These are phyloP conservation scores for Neopestalotiopsis rosae DNA, from an alignment of 2,329 filamentous ascomycete species.

Conservation along the genomic window DNA sequence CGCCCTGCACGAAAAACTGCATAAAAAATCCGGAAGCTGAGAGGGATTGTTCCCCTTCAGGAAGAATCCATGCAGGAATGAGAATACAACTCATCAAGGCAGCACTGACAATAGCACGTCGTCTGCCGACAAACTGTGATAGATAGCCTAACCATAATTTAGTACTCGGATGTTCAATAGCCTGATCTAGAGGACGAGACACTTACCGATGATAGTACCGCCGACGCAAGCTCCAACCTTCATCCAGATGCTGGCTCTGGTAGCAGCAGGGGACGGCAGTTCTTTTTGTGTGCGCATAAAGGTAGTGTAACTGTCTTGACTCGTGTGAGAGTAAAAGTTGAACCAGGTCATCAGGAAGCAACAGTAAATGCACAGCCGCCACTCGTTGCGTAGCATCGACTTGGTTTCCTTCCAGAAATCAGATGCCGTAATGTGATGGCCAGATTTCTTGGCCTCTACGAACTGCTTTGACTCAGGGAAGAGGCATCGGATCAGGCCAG, in stretches of 20 bases:
- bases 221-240: constrained; percentile 79
- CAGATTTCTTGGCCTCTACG: constrained; percentile 68
- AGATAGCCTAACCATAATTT: constrained; percentile 56
- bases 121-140: constrained; percentile 77
- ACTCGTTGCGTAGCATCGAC: constrained; percentile 71
- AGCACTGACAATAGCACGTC: constrained; percentile 68
- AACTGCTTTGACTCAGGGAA: constrained; percentile 82
- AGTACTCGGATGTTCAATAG: neutral
- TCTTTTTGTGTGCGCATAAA: constrained; percentile 79
- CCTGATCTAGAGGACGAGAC: neutral
- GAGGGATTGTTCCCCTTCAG: constrained; percentile 61
- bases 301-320: constrained; percentile 82
- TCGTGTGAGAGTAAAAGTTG: constrained; percentile 79
- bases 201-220: constrained; percentile 65
- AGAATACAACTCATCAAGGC: constrained; percentile 64
- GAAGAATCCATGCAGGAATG: constrained; percentile 75
- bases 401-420: constrained; percentile 74
- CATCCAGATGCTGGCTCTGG: constrained; percentile 80
- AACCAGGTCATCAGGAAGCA: constrained; percentile 80
- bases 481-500: constrained; percentile 69
- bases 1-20: constrained; percentile 71
- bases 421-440: constrained; percentile 53
- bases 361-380: constrained; percentile 80
- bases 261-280: constrained; percentile 66
- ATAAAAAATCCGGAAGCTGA: constrained; percentile 72